Conservation (phyloP, 192 early-diverging fungal species). For the Umbelopsis ramanniana region DNA sequence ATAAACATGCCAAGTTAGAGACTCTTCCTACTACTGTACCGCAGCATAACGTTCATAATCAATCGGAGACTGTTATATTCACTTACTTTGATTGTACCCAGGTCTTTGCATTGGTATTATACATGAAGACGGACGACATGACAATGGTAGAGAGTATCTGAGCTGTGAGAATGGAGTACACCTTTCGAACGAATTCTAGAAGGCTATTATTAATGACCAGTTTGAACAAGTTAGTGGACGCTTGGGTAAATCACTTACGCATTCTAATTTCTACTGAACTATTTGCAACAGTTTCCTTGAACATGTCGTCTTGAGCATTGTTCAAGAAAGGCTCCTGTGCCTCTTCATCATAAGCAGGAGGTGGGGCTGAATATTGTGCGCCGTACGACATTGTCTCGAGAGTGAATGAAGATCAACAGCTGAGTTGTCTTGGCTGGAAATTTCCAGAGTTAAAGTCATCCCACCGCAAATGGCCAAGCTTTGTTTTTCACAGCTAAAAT, state of each 20-base stretch:
- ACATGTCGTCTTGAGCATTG: conserved; percentile 33
- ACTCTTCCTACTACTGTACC: not conserved
- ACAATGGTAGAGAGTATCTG: conserved; percentile 65
- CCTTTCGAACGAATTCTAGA: conserved; percentile 70
- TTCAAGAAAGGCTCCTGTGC: conserved; percentile 21
- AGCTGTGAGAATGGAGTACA: conserved; percentile 68
- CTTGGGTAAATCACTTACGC: conserved; percentile 27
- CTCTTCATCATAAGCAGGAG: conserved; percentile 40
- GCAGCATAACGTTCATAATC: not conserved
- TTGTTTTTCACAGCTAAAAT: not conserved
- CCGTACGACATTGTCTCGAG: conserved; percentile 16
- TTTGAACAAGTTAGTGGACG: not conserved
- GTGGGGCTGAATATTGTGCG: conserved; percentile 20
- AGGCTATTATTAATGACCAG: not conserved
- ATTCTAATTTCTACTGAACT: conserved; percentile 34
- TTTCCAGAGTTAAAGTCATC: not conserved
- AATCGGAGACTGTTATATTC: not conserved
- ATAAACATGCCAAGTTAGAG: not conserved
- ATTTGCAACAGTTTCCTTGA: conserved; percentile 37
- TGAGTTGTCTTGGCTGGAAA: conserved; percentile 5
- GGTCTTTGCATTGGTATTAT: conserved; percentile 48
- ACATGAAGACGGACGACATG: conserved; percentile 61
- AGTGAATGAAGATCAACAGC: not conserved
- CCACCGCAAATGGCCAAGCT: not conserved
- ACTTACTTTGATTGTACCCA: conserved; percentile 60